Base-by-base conservation (phyloP, 257 asterid species). In the Lavandula angustifolia region DNA sequence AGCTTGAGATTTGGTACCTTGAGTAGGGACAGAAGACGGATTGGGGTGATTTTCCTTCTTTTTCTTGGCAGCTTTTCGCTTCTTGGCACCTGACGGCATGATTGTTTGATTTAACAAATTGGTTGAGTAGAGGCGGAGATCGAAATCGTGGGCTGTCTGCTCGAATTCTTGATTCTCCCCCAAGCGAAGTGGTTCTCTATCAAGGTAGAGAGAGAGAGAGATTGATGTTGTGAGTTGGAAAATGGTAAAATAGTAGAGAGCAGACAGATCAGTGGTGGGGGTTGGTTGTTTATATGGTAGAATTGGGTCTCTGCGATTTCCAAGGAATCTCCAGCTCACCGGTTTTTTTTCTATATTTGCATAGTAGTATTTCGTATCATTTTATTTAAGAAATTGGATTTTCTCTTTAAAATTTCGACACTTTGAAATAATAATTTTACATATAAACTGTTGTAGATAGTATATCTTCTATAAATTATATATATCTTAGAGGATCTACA, bases 51-150 rank as follows among this genome's bases (percentile, higher is more conserved):
- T 51, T 60, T 54, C 82, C 88, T 78, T 78, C 83, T 69, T 88
- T 70, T 80, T 85, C 85, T 77, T 82, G 38, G 82, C 79, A 62
- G 94, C 83, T 73, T 88, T 88, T 66, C 94, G 76, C 75, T 82
- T 88, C 82, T 78, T 83, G 11, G 94, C 29, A 69, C 91, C 96
- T 37, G 89, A 75, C 4, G 95, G 95, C 96, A 89, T 88, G 78
- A 57, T 60, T 81, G 64, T 3, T 64, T 37, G 73, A 32, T 60
- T 59, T 14, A 14, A 9, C 2, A 42, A 31, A 35, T 17, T 33
- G 64, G 48, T 63, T 54, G 54, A 55, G 71, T 34, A 12, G 18
- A 10, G 22, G 71, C 38, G 35, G 48, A 40, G 10, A 58, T 38
- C 18, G 48, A 18, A 62, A 64, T 64, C 73, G 73, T 58, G 68